A percentile compares a stretch with the other conserved stretches of the same genome.
Evolutionary conservation across 345 rosid species (phyloP).

Genomic region (Murraya koenigii): DNA sequence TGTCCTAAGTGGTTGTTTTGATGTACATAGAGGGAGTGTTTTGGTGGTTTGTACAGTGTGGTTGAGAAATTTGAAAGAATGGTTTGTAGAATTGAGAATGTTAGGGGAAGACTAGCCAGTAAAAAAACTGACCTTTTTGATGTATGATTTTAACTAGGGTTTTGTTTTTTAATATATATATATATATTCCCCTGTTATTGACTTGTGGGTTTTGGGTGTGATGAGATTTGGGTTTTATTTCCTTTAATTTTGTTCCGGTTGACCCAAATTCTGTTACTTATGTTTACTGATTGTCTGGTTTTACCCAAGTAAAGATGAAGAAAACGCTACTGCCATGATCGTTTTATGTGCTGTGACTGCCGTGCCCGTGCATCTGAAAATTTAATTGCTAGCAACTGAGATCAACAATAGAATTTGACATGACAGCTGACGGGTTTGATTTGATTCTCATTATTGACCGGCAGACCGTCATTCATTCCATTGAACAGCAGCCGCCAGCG

Average conservation of each 20-base stretch:
- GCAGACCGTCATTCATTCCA: background rate
- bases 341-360: background rate
- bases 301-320: constrained; percentile 22
- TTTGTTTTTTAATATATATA: constrained; percentile 11
- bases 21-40: constrained; percentile 49
- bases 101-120: constrained; percentile 18
- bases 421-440: background rate
- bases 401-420: background rate
- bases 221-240: constrained; percentile 29
- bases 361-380: too few species aligned
- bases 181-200: background rate
- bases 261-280: constrained; percentile 23
- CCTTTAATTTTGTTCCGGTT: constrained; percentile 24
- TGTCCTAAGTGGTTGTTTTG: constrained; percentile 16
- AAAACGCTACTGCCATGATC: constrained; percentile 8
- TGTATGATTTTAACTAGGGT: constrained; percentile 37
- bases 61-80: constrained; percentile 25
- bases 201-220: constrained; percentile 23
- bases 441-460: background rate
- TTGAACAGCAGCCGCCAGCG: background rate
- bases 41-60: constrained; percentile 57
- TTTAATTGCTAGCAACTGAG: background rate
- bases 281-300: constrained; percentile 24
- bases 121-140: constrained; percentile 37
- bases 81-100: constrained; percentile 17